Evolutionary conservation across 768 basidiomycete genomes (phyloP).

Genomic region (Hemileccinum impolitum): DNA sequence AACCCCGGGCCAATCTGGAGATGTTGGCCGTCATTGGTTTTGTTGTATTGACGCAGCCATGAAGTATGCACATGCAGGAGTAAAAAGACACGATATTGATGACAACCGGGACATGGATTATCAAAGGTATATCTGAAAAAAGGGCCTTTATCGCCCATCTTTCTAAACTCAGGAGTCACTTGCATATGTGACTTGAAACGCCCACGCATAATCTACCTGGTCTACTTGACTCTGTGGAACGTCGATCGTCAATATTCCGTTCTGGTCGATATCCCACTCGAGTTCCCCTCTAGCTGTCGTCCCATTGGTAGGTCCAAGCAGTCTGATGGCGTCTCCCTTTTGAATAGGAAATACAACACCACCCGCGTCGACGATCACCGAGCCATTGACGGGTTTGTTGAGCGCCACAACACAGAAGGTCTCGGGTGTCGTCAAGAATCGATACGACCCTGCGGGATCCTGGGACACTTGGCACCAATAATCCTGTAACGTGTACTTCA

Average conservation of each 20-base stretch:
- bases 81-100: no score
- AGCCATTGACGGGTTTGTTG: slow-evolving; percentile 31
- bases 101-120: no score
- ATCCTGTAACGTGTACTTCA: slow-evolving; percentile 26
- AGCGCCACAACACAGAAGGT: slow-evolving; percentile 52
- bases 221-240: slow-evolving; percentile 1
- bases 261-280: slow-evolving; percentile 25
- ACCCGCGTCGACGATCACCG: slow-evolving; percentile 33
- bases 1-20: no score
- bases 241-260: not conserved
- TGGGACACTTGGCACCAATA: slow-evolving; percentile 49
- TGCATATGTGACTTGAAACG: slow-evolving; percentile 36
- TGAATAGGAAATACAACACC: slow-evolving; percentile 43
- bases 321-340: slow-evolving; percentile 38
- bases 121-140: no score
- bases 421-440: slow-evolving; percentile 49
- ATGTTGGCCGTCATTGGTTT: no score
- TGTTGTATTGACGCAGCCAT: no score
- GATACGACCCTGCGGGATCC: slow-evolving; percentile 31
- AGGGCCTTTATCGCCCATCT: no score
- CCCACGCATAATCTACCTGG: slow-evolving; percentile 37
- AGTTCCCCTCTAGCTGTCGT: slow-evolving; percentile 11
- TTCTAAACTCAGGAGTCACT: not conserved
- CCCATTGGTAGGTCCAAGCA: slow-evolving; percentile 36
- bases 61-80: no score